Base-by-base conservation (phyloP, 306 rosid species). In the Gastrolobium bilobum region DNA sequence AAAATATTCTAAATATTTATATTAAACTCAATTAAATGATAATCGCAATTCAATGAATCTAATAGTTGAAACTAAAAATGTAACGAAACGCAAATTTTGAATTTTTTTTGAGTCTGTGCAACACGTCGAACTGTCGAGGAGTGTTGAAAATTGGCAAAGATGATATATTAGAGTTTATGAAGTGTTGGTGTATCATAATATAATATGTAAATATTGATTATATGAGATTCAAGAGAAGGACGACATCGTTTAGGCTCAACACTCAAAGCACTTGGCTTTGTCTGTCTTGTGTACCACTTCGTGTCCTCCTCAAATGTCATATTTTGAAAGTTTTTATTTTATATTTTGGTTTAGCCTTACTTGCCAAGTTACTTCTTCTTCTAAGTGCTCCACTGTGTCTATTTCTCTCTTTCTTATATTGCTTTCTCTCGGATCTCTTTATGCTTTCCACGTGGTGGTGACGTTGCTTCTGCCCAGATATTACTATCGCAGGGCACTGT, bases 391-490 rank as follows among this genome's bases (percentile, higher is more conserved):
- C 79, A 56, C 67, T 62, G 9, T 57, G 34, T 13, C 60, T 40
- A 60, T 40, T 54, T 48, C 68, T 66, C 54, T 29, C 35, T 56
- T 20, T 20, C 26, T 20, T 20, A 75, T 63, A 30, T 69, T 69
- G 44, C 50, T 66, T 72, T 73, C 39, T 6, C 10, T 73, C 3
- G 71, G 29, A 35, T 77, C 69, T 78, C 71, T 75, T 48, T 59
- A 34, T 73, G 87, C 84, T 68, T 64, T 68, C 64, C 85, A 85
- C 84, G 20, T 89, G 83, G 86, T 81, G 59, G 93, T 83, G 91
- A 10, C 58, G 52, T 14, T 72, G 56, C 72, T 78, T 74, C 44
- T 46, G 30, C 68, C 46, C 44, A 58, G 58, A 44, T 13, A 58
- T 58, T 58, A 56, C 42, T 46, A 58, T 10, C 31, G n/a, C 1